Base-by-base conservation (phyloP, 192 early-diverging fungal genomes). In the Backusella macrospora region DNA sequence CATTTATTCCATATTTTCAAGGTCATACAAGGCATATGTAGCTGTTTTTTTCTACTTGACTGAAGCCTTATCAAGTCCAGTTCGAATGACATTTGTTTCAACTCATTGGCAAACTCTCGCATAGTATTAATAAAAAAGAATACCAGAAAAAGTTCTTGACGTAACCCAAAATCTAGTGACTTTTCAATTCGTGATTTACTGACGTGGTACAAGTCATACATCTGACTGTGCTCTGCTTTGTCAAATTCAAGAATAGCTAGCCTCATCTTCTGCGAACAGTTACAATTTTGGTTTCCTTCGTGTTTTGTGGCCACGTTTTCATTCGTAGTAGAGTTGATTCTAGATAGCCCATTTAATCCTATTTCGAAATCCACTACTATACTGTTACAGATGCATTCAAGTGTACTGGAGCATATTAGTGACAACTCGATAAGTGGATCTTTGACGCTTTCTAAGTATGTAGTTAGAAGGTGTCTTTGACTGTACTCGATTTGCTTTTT, bases 61-160 rank as follows among this genome's bases (percentile, higher is more conserved):
- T 65, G 43, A 4, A 45, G 10, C 10, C 23, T 65, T 63, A 43
- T 42, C 16, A 59, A 23, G 13, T 75, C 64, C 48, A 69, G 34
- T 18, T 48, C 55, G 14, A 29, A 10, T 13, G 74, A 48, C 62
- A 80, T 46, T 9, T 55, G 64, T n/a, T 68, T 46, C 67, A 86
- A 26, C 45, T 86, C 82, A 3, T 77, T 81, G 1, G 85, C 85
- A 40, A 84, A 76, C 52, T 86, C 85, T 2, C 85, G 80, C 44
- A 86, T 65, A 3, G 82, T 79, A 73, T 84, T 84, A 2, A 86
- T 68, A 29, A 84, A 86, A 52, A 83, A 86, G 46, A 86, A 86
- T 12, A 86, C 81, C 18, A 86, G 70, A 62, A 84, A 86, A 8
- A 86, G 49, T 39, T 86, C 85, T 63, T 86, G 82, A 5, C 82